phyloP scores from a whole-genome alignment of 2,329 filamentous ascomycete genomes.

The Diaporthe humulicola region DNA sequence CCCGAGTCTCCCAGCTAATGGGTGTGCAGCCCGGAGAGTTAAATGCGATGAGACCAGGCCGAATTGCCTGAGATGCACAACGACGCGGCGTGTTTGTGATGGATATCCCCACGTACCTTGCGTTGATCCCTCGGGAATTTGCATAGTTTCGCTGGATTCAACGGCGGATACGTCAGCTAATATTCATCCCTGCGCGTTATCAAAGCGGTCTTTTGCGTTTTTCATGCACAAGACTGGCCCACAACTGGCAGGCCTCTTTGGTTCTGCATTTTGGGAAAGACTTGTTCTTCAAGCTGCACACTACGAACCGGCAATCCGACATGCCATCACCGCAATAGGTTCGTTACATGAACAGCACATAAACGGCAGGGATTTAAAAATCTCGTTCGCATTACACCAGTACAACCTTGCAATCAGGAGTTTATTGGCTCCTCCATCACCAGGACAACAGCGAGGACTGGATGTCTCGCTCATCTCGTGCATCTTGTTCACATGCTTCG shows the following conservation, averaged over 20 bases:
- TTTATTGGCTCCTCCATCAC: not conserved
- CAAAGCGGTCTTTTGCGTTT: conserved; percentile 4
- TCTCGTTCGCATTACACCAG: not conserved
- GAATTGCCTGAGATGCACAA: not conserved
- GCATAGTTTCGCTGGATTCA: not conserved
- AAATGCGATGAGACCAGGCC: conserved; percentile 17
- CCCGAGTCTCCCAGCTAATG: not conserved
- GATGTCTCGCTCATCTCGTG: conserved; percentile 6
- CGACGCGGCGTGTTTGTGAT: conserved; percentile 12
- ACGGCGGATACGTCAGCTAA: not conserved
- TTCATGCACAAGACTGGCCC: not conserved
- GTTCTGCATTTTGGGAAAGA: not conserved
- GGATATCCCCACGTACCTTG: not conserved
- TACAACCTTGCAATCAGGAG: conserved; percentile 1
- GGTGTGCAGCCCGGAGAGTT: not conserved
- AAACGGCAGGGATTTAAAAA: not conserved
- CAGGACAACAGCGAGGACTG: not conserved
- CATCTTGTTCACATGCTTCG: conserved; percentile 16
- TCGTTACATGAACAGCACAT: not conserved
- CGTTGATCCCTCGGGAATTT: not conserved
- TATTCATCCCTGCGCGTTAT: not conserved
- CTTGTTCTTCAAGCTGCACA: conserved; percentile 3
- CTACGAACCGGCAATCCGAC: not conserved
- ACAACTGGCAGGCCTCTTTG: not conserved
- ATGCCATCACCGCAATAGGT: conserved; percentile 7